A percentile compares a stretch with the other conserved stretches of the same genome.
phyloP scores from a whole-genome alignment of 2,329 filamentous ascomycete species.

The Drechslerella dactyloides region DNA sequence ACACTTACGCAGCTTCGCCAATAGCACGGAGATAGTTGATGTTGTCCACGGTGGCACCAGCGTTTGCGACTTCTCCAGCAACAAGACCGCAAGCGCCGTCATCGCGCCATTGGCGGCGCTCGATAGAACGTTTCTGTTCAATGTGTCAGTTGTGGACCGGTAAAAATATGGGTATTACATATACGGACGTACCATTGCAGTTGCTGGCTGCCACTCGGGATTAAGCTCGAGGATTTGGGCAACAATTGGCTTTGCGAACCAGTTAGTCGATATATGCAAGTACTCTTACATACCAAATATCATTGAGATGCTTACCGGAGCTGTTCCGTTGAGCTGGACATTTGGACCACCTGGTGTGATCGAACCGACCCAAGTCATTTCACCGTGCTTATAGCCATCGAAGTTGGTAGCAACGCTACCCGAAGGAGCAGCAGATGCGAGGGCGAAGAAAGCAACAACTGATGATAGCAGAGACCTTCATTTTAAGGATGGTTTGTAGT shows the following conservation, averaged over 20 bases:
- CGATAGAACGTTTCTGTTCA: background rate
- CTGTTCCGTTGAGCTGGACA: background rate
- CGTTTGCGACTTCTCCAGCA: background rate
- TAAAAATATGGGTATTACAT: background rate
- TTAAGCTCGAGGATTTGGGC: background rate
- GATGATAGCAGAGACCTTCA: background rate
- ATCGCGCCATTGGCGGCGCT: background rate
- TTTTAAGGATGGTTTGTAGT: background rate
- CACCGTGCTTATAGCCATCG: background rate
- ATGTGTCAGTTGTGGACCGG: background rate
- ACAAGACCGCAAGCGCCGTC: background rate
- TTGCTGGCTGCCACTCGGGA: background rate
- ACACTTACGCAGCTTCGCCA: background rate
- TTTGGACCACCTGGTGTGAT: background rate
- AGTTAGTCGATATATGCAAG: background rate
- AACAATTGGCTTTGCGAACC: background rate
- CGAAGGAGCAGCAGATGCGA: background rate
- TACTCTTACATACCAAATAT: background rate
- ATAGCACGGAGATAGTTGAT: background rate
- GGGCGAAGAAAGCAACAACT: background rate
- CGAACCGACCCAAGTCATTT: background rate
- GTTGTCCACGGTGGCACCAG: background rate
- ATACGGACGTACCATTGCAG: background rate
- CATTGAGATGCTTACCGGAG: background rate
- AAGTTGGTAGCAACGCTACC: background rate